Base-by-base conservation (phyloP, 2,329 filamentous ascomycete species). In the Biscogniauxia sp. region DNA sequence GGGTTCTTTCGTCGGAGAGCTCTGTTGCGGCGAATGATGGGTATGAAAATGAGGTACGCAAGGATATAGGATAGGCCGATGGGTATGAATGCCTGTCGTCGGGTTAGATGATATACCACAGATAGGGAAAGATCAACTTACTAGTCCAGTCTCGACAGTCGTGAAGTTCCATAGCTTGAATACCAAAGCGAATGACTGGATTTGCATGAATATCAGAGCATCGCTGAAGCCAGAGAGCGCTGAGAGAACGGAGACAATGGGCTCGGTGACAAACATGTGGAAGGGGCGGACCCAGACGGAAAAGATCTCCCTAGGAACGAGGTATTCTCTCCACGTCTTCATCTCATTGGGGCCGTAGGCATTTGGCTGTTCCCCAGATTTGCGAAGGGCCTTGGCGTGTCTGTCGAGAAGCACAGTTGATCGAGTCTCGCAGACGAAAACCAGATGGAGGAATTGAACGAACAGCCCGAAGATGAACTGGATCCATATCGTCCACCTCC, bases 181-280 rank as follows among this genome's bases (percentile, higher is more conserved):
- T 3, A 89, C 86, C 0, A 84, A 78, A 1, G 76, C 73, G 62
- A 88, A 88, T 0, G 83, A 85, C 68, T 89, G 84, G 49, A 89
- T 80, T 72, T 88, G 88, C 75, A 85, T 87, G 75, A 88, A 89
- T 69, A 89, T 87, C 51, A 89, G 76, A 1, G 85, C 84, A 67
- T 88, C 86, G 66, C 79, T 83, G 77, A 88, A 88, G 41, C 85
- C 85, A 57, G 80, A 84, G 51, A 88, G 77, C 1, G 85, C 74
- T 3, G 85, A 88, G 3, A 88, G 76, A 58, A 79, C 81, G 45
- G 82, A 73, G 19, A 88, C 85, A 61, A 89, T 88, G 0, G 84
- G 84, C 70, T 89, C 86, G 1, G 79, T 85, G 53, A 84, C 61
- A 68, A 88, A 85, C 81, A 88, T 86, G 60, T 77, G 77, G 74